Evolutionary conservation across 169 alveolate genomes (phyloP), one percentile per base, ranked within the genome.

Genomic region (Plasmodium inui): DNA sequence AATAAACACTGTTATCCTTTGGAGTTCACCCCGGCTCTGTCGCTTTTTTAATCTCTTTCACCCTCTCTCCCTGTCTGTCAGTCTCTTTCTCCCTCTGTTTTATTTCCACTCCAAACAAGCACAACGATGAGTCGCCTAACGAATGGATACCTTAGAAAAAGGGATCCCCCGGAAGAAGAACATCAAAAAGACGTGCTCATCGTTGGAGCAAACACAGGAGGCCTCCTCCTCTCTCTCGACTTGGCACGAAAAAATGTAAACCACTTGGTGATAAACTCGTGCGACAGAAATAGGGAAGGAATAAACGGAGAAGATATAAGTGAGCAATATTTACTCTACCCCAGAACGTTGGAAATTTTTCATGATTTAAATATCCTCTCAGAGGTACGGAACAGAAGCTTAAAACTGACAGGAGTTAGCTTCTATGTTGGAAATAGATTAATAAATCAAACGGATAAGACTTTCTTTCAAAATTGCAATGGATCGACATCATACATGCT

Each of bases 291-390:
- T 8, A 67, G n/a, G 44, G 2, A n/a, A 1, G 74, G 39, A 37
- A 1, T 41, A 39, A 57, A 67, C 34, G 46, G 22, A 7, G 82
- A 26, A 39, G 76, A 83, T 12, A 83, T 39, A 17, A 83, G 55
- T 83, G 92, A 46, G 17, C 92, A 83, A 41, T 83, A 83, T 71
- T 37, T 83, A 70, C 92, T 83, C 53, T 83, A 83, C 34, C 92
- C 92, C 4, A 70, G 92, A 37, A 83, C 92, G 7, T 14, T 83
- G 44, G 92, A 83, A 83, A 67, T 83, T 30, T 71, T 83, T 12
- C 92, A 83, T 5, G 92, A 83, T 34, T 30, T 83, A 17, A 44
- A 44, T 71, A 12, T 83, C 32, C 92, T 83, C 9, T 32, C 92
- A 22, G 92, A 83, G 34, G 46, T 83, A 22, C 14, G 30, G 71